A percentile compares a stretch with the other conserved stretches of the same genome.
phyloP scores from a whole-genome alignment of 495 filamentous ascomycete genomes.

The Astrothelium macrocarpum region DNA sequence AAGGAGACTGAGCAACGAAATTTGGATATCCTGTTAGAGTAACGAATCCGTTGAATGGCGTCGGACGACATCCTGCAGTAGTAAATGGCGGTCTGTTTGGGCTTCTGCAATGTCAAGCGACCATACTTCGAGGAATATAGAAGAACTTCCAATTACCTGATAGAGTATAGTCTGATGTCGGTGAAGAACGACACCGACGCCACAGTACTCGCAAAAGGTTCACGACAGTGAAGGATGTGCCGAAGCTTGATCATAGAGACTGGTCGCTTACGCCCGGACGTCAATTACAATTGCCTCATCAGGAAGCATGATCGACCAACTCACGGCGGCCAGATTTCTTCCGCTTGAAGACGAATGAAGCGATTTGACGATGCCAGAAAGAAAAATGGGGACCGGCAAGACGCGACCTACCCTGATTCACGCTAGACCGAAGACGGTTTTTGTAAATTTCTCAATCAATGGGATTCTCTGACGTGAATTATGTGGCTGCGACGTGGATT shows the following conservation, averaged over 20 bases:
- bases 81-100: neutral
- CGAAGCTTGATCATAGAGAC: neutral
- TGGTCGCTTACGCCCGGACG: neutral
- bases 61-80: neutral
- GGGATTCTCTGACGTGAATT: neutral
- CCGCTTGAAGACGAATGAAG: neutral
- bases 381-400: neutral
- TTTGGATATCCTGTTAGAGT: neutral
- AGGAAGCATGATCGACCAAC: neutral
- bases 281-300: neutral
- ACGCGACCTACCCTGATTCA: neutral
- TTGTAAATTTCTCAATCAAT: neutral
- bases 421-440: neutral
- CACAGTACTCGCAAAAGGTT: neutral
- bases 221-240: neutral
- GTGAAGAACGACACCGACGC: neutral
- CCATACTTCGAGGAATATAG: neutral
- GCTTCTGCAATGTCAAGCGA: neutral
- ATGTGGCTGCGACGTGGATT: neutral
- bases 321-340: neutral
- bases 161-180: neutral
- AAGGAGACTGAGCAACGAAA: neutral
- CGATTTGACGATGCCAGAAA: neutral
- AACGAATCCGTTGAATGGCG: neutral
- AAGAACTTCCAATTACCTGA: neutral